A percentile compares a stretch with the other conserved stretches of the same genome.
These are phyloP conservation scores for Penicillium coprophilum DNA, from an alignment of 495 filamentous ascomycete species.

Conservation along the genomic window DNA sequence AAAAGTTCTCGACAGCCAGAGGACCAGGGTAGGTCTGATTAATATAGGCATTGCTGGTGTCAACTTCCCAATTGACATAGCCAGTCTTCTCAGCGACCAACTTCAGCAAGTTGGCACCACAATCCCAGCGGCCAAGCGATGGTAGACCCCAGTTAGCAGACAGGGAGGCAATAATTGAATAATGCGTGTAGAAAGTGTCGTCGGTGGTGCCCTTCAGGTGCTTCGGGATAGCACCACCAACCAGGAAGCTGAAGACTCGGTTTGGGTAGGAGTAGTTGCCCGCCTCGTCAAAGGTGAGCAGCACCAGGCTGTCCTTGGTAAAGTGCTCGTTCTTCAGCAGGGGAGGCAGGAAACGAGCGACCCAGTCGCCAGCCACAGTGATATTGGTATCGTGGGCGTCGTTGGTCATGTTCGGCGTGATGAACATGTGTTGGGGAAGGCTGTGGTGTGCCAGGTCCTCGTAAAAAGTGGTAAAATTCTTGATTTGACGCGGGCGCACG, in stretches of 20 bases:
- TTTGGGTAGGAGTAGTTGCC: slow-evolving; percentile 56
- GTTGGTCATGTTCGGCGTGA: slow-evolving; percentile 76
- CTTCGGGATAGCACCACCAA: slow-evolving; percentile 64
- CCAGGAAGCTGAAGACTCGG: slow-evolving; percentile 58
- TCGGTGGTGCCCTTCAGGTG: slow-evolving; percentile 60
- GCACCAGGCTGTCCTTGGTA: slow-evolving; percentile 64
- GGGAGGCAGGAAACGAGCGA: slow-evolving; percentile 57
- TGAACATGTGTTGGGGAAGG: slow-evolving; percentile 72
- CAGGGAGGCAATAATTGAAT: slow-evolving; percentile 63
- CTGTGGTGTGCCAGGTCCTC: slow-evolving; percentile 55
- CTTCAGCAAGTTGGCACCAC: slow-evolving; percentile 66
- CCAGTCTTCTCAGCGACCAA: slow-evolving; percentile 59
- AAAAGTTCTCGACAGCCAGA: slow-evolving; percentile 36
- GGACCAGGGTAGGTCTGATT: slow-evolving; percentile 53
- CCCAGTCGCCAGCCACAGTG: slow-evolving; percentile 58
- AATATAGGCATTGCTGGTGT: slow-evolving; percentile 41
- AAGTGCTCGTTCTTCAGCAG: slow-evolving; percentile 65
- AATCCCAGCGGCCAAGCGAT: slow-evolving; percentile 69
- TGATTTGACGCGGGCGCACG: slow-evolving; percentile 58
- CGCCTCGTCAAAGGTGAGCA: slow-evolving; percentile 70
- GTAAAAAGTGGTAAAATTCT: slow-evolving; percentile 65
- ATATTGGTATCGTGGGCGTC: slow-evolving; percentile 70
- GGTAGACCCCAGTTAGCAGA: slow-evolving; percentile 68
- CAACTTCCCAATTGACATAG: slow-evolving; percentile 53
- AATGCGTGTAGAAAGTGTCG: slow-evolving; percentile 69